phyloP scores from a whole-genome alignment of 1,284 basidiomycete genomes.

The Ustilago cynodontis region DNA sequence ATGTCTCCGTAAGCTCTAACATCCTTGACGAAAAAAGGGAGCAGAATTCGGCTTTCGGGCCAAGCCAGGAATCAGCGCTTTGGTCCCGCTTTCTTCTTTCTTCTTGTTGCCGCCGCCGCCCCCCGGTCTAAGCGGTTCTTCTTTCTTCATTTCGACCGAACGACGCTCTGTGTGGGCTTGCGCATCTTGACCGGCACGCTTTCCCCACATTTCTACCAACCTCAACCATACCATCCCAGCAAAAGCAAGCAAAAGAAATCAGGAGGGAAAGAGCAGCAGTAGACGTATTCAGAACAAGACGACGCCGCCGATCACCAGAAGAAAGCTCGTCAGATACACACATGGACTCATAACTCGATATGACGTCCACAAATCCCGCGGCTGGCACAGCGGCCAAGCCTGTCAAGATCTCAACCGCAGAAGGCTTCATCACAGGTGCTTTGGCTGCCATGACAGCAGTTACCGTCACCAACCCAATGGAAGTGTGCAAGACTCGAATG shows the following conservation, averaged over 20 bases:
- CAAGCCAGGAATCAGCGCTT: too few species aligned
- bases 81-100: too few species aligned
- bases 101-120: not conserved
- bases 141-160: slow-evolving; percentile 4
- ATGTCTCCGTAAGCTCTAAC: not conserved
- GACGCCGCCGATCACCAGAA: too few species aligned
- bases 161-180: not conserved
- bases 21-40: too few species aligned
- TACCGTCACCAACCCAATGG: slow-evolving; percentile 64
- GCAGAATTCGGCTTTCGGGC: slow-evolving; percentile 4
- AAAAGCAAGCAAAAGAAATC: not conserved
- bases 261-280: not conserved
- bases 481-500: slow-evolving; percentile 67
- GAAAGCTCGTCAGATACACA: not conserved
- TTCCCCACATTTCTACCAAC: not conserved
- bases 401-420: slow-evolving; percentile 54
- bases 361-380: slow-evolving; percentile 20
- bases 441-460: slow-evolving; percentile 62
- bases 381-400: slow-evolving; percentile 32
- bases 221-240: not conserved
- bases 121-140: not conserved
- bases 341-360: slow-evolving; percentile 4
- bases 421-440: slow-evolving; percentile 57
- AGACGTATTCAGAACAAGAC: too few species aligned
- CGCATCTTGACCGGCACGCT: not conserved